These are phyloP conservation scores for Ceratocystis smalleyi DNA, from an alignment of 2,329 filamentous ascomycete genomes.

Conservation along the genomic window DNA sequence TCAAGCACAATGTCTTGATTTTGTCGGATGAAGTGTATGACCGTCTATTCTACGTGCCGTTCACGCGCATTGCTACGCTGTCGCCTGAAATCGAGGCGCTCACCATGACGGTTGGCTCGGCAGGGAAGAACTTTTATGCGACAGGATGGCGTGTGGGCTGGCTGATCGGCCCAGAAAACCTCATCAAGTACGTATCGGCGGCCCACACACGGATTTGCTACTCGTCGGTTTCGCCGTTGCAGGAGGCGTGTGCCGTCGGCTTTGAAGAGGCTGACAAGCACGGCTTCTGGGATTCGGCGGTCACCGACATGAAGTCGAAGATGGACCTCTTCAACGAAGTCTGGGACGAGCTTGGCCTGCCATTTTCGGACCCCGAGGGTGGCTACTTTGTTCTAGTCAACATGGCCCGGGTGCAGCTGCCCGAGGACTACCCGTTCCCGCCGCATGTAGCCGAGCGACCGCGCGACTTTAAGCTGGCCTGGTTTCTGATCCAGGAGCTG, in stretches of 20 bases:
- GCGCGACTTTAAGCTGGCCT: slow-evolving; percentile 83
- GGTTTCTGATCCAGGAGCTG: slow-evolving; percentile 94
- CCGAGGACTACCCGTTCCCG: slow-evolving; percentile 74
- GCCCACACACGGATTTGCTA: slow-evolving; percentile 96
- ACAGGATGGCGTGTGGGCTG: slow-evolving; percentile 95
- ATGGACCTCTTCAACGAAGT: slow-evolving; percentile 74
- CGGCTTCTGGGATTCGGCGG: slow-evolving; percentile 75
- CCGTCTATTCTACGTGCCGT: slow-evolving; percentile 84
- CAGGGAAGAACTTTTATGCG: slow-evolving; percentile 95
- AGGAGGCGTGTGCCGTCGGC: slow-evolving; percentile 85
- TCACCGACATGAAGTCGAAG: slow-evolving; percentile 78
- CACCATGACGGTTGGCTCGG: slow-evolving; percentile 86
- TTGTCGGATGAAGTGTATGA: slow-evolving; percentile 91
- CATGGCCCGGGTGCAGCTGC: slow-evolving; percentile 72
- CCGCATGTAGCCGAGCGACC: slow-evolving; percentile 72
- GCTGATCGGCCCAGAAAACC: slow-evolving; percentile 73
- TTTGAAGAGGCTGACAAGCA: slow-evolving; percentile 77
- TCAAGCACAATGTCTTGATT: slow-evolving; percentile 88
- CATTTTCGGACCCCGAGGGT: slow-evolving; percentile 84
- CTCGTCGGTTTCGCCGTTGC: slow-evolving; percentile 78
- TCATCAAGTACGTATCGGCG: slow-evolving; percentile 81
- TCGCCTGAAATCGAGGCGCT: slow-evolving; percentile 77
- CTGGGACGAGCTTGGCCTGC: slow-evolving; percentile 58
- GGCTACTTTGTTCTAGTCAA: slow-evolving; percentile 97
- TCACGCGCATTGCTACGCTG: slow-evolving; percentile 79